These are phyloP conservation scores for Retiboletus flavoniger DNA, from an alignment of 1,284 basidiomycete genomes.

Conservation along the genomic window DNA sequence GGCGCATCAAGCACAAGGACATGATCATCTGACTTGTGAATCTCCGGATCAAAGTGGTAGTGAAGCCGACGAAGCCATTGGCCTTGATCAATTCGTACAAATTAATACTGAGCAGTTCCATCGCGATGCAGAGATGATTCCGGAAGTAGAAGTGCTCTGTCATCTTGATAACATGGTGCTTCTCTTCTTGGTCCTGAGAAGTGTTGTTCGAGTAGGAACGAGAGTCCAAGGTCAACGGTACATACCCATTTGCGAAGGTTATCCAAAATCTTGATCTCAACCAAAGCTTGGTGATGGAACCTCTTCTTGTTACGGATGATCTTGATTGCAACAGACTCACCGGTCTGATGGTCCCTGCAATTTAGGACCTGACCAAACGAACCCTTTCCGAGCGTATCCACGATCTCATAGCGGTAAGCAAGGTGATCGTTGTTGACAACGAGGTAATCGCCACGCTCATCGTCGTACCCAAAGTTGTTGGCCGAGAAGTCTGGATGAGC, in stretches of 20 bases:
- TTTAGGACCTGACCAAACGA: constrained; percentile 98
- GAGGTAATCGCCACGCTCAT: constrained; percentile 96
- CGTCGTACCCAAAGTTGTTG: constrained; percentile 97
- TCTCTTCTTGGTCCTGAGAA: constrained; percentile 87
- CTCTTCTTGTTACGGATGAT: constrained; percentile 99
- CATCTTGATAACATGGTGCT: constrained; percentile 98
- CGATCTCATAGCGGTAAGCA: constrained; percentile 93
- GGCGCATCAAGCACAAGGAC: constrained; percentile 90
- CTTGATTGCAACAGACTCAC: constrained; percentile 96
- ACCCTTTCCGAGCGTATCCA: constrained; percentile 92
- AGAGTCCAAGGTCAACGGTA: constrained; percentile 13
- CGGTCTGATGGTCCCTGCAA: constrained; percentile 96
- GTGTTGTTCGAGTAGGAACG: constrained; percentile 10
- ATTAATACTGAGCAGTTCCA: constrained; percentile 97
- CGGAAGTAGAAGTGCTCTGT: constrained; percentile 99
- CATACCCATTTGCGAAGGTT: constrained; percentile 94
- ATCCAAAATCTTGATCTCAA: constrained; percentile 98
- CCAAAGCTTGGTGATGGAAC: constrained; percentile 97
- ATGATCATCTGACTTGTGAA: constrained; percentile 96
- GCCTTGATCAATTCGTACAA: constrained; percentile 99
- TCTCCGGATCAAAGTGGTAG: constrained; percentile 89
- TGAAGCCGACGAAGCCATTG: constrained; percentile 96
- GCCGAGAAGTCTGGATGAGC: constrained; percentile 70
- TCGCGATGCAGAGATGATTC: constrained; percentile 96
- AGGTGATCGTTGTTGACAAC: constrained; percentile 92